phyloP scores from a whole-genome alignment of 2,329 filamentous ascomycete species.

The Penicillium expansum region DNA sequence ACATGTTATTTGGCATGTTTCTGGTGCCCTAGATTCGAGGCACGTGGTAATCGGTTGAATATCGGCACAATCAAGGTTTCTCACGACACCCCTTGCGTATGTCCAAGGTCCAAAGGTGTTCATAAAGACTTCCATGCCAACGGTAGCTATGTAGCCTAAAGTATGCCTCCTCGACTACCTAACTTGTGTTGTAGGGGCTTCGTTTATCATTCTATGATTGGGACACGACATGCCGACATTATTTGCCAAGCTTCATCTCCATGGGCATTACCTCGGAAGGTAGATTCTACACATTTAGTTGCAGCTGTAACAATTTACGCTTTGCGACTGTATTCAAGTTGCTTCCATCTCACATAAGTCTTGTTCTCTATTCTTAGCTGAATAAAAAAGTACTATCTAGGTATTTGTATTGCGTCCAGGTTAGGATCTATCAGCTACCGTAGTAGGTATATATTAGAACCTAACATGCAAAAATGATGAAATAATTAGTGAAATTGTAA shows the following conservation, averaged over 20 bases:
- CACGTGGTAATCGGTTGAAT: neutral
- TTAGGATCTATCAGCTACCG: neutral
- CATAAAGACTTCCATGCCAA: neutral
- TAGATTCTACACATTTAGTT: neutral
- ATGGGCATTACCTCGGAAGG: neutral
- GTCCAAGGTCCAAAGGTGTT: neutral
- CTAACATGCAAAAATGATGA: neutral
- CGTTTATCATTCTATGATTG: neutral
- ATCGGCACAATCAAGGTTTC: neutral
- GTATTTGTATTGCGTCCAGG: neutral
- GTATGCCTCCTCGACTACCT: neutral
- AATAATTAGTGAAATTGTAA: no score
- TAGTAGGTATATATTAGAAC: neutral
- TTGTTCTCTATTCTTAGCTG: neutral
- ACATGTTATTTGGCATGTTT: neutral
- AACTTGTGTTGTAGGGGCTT: neutral
- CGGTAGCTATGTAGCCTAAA: neutral
- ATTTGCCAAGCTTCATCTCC: neutral
- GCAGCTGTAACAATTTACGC: neutral
- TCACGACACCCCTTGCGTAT: neutral
- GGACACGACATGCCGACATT: neutral
- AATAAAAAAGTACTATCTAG: neutral
- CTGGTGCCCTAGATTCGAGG: neutral
- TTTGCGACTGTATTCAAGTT: neutral
- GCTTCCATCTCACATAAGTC: neutral